Percentiles rank a stretch among this genome's conserved stretches.
Evolutionary conservation across 495 filamentous ascomycete species (phyloP).

Genomic region (Tricharina praecox): DNA sequence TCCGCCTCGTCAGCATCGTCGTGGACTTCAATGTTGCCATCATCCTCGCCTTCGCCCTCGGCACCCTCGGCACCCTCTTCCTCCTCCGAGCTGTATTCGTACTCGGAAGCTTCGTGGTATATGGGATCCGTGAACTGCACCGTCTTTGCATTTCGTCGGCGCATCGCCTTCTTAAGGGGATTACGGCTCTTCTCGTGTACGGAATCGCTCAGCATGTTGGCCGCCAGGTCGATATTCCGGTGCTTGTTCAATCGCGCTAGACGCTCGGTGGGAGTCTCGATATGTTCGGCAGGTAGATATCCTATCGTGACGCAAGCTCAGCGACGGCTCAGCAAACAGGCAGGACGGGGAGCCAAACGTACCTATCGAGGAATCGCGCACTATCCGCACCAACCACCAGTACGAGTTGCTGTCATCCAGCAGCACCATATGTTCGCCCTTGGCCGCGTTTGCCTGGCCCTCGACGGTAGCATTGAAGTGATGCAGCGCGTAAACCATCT

Average conservation of each 20-base stretch:
- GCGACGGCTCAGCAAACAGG: constrained; percentile 3
- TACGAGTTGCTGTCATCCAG: constrained; percentile 99
- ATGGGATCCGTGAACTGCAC: constrained; percentile 77
- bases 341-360: constrained; percentile 22
- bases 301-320: constrained; percentile 35
- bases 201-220: constrained; percentile 76
- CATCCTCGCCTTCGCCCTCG: not conserved
- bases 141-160: constrained; percentile 69
- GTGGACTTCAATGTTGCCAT: not conserved
- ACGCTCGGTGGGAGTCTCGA: constrained; percentile 93
- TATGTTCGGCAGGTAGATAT: constrained; percentile 93
- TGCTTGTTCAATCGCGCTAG: constrained; percentile 92
- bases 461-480: constrained; percentile 96
- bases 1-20: constrained; percentile 13
- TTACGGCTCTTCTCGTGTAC: constrained; percentile 78
- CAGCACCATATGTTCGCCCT: constrained; percentile 98
- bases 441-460: constrained; percentile 93
- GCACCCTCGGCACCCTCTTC: constrained; percentile 39
- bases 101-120: constrained; percentile 78
- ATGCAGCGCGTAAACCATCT: constrained; percentile 95
- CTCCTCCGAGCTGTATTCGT: constrained; percentile 81
- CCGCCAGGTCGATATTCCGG: constrained; percentile 90
- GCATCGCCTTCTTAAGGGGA: constrained; percentile 75
- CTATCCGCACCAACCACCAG: constrained; percentile 96
- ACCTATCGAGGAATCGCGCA: constrained; percentile 97